phyloP scores from a whole-genome alignment of 192 early-diverging fungal genomes.

The Entophlyctis helioformis region DNA sequence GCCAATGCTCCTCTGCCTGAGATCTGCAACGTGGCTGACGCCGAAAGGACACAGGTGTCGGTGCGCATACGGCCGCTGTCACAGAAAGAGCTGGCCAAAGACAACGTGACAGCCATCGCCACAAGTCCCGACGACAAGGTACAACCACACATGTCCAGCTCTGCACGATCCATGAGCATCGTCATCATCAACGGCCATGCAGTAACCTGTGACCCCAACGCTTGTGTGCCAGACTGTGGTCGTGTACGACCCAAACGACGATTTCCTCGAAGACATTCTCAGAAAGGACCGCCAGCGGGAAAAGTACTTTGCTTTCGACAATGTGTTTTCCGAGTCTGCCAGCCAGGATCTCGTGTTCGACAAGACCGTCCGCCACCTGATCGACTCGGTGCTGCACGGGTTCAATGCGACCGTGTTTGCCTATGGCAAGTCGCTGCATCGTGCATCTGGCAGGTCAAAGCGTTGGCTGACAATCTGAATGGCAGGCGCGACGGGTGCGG shows the following conservation, averaged over 20 bases:
- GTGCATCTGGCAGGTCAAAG: slow-evolving; percentile 50
- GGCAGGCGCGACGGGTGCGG: slow-evolving; percentile 54
- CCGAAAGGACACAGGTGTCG: slow-evolving; percentile 20
- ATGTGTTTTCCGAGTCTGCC: slow-evolving; percentile 57
- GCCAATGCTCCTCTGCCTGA: too few relatives aligned
- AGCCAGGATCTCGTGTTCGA: slow-evolving; percentile 61
- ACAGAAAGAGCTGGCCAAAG: slow-evolving; percentile 15
- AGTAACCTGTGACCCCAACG: neutral
- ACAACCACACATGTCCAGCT: slow-evolving; percentile 2
- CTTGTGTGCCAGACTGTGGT: slow-evolving; percentile 34
- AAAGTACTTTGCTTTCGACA: slow-evolving; percentile 67
- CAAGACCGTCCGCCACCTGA: slow-evolving; percentile 52
- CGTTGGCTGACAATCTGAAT: slow-evolving; percentile 56
- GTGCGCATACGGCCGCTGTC: slow-evolving; percentile 29
- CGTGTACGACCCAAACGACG: slow-evolving; percentile 64
- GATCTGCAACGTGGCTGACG: too few relatives aligned
- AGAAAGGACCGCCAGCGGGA: slow-evolving; percentile 51
- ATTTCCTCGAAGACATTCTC: slow-evolving; percentile 36
- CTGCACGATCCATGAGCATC: neutral
- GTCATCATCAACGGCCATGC: neutral
- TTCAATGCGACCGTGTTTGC: slow-evolving; percentile 89
- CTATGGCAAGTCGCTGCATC: slow-evolving; percentile 64
- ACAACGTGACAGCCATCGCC: slow-evolving; percentile 2
- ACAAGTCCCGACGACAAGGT: slow-evolving; percentile 7
- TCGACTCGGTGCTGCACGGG: slow-evolving; percentile 60